phyloP scores from a whole-genome alignment of 1,284 basidiomycete species.

The Moesziomyces sp. region DNA sequence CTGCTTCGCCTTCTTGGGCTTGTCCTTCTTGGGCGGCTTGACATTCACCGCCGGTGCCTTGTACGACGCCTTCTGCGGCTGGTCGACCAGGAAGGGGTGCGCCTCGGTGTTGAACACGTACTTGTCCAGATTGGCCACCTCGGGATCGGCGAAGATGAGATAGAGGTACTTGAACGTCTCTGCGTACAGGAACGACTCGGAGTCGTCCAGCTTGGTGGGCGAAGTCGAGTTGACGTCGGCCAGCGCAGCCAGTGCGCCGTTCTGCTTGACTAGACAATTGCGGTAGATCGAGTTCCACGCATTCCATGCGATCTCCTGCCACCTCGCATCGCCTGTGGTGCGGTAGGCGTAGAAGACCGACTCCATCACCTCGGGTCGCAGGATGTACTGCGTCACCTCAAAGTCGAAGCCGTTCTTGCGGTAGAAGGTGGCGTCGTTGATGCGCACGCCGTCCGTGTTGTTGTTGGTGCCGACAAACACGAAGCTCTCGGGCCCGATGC shows the following conservation, averaged over 20 bases:
- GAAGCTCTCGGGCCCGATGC: slow-evolving; percentile 59
- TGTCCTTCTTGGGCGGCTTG: neutral
- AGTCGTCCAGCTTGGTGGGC: slow-evolving; percentile 49
- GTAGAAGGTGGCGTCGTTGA: slow-evolving; percentile 48
- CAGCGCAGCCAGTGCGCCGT: slow-evolving; percentile 46
- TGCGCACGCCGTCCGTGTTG: slow-evolving; percentile 39
- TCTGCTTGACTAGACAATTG: slow-evolving; percentile 75
- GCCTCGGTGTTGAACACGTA: slow-evolving; percentile 65
- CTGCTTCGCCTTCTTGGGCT: slow-evolving; percentile 5
- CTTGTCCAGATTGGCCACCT: slow-evolving; percentile 42
- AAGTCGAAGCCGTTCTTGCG: slow-evolving; percentile 51
- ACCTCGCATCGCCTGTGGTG: slow-evolving; percentile 53
- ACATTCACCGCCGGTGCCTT: slow-evolving; percentile 7
- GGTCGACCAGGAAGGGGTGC: slow-evolving; percentile 58
- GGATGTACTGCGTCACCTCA: slow-evolving; percentile 46
- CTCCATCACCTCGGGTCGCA: slow-evolving; percentile 63
- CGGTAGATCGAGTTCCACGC: slow-evolving; percentile 88
- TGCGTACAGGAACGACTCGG: slow-evolving; percentile 57
- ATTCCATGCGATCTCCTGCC: slow-evolving; percentile 85
- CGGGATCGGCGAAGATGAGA: slow-evolving; percentile 56
- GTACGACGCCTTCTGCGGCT: slow-evolving; percentile 27
- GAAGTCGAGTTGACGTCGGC: slow-evolving; percentile 36
- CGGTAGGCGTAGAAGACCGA: slow-evolving; percentile 55
- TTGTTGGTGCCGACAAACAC: slow-evolving; percentile 40
- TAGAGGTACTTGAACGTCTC: slow-evolving; percentile 64